These are phyloP conservation scores for Aspergillus homomorphus DNA, from an alignment of 495 filamentous ascomycete genomes.

Conservation along the genomic window DNA sequence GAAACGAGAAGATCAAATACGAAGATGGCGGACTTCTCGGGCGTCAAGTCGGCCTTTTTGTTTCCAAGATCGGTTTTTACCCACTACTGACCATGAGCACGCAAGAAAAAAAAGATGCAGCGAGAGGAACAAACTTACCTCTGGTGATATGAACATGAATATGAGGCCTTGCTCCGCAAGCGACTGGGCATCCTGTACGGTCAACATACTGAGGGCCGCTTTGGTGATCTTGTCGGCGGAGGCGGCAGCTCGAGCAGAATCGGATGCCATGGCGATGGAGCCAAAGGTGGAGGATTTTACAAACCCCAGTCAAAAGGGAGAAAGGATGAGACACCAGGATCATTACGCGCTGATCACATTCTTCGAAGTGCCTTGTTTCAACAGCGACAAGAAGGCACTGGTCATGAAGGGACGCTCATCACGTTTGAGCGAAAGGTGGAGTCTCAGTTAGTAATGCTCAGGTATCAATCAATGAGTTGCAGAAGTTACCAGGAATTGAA, in stretches of 20 bases:
- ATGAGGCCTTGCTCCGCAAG: constrained; percentile 31
- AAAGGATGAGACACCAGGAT: background rate
- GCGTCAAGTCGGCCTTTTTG: background rate
- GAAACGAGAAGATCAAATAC: background rate
- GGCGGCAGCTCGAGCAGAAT: background rate
- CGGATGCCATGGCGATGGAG: background rate
- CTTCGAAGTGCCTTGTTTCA: background rate
- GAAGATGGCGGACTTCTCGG: background rate
- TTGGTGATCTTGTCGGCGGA: constrained; percentile 44
- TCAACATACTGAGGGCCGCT: constrained; percentile 39
- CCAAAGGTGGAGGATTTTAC: background rate
- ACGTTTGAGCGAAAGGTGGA: background rate
- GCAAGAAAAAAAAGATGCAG: background rate
- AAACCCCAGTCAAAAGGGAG: too few relatives aligned
- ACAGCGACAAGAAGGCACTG: background rate
- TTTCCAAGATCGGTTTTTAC: background rate
- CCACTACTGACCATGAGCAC: background rate
- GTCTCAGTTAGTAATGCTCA: background rate
- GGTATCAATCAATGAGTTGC: background rate
- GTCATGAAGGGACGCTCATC: background rate
- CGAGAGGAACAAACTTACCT: constrained; percentile 1
- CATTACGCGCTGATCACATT: background rate
- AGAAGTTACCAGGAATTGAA: too few relatives aligned
- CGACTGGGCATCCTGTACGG: constrained; percentile 34
- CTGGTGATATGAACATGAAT: constrained; percentile 35